Evolutionary conservation across 495 filamentous ascomycete species (phyloP), one percentile per base, ranked within the genome.

Genomic region (Hypoxylon subgilvum): DNA sequence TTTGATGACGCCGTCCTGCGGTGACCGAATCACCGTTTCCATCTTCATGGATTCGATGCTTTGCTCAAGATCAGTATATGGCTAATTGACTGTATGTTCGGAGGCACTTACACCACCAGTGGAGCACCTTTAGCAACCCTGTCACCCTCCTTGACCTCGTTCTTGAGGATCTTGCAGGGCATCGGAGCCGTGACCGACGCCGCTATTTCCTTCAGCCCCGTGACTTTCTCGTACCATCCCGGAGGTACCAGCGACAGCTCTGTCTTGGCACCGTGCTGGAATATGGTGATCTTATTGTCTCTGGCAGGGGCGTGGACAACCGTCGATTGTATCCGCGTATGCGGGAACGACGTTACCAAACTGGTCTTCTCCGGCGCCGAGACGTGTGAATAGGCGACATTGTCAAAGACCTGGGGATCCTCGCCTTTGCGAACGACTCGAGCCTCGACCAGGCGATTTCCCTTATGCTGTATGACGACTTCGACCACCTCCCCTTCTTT

Each of bases 11-110:
- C 91, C 94, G 57, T 86, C 85, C 40, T 91, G 86, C 8, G 94
- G 94, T 59, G 89, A 92, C 54, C 94, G 81, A 53, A 98, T 96
- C 27, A 96, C 91, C 25, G 91, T 98, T 75, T 98, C 94, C 94
- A 98, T 98, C 82, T 98, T 98, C 94, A 98, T 98, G 51, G 93
- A 97, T 74, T 98, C 94, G 67, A 98, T 96, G 1, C 81, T 80
- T 38, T 8, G 19, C 13, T 13, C 8, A 3, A 41, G 17, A 28
- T 67, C 42, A 73, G 69, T 35, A 52, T 9, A 19, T 5, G 12
- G 3, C 27, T 16, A 3, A 14, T 6, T 3, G 6, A 4, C 21
- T 16, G n/a, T 3, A 14, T 13, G 13, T 7, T 14, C 9, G 16
- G 30, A 21, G 40, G 5, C 12, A 74, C 80, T 78, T 66, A 83